Evolutionary conservation across 148 eudicot species (phyloP), one percentile per base, ranked within the genome.

Genomic region (Gaultheria prostrata): DNA sequence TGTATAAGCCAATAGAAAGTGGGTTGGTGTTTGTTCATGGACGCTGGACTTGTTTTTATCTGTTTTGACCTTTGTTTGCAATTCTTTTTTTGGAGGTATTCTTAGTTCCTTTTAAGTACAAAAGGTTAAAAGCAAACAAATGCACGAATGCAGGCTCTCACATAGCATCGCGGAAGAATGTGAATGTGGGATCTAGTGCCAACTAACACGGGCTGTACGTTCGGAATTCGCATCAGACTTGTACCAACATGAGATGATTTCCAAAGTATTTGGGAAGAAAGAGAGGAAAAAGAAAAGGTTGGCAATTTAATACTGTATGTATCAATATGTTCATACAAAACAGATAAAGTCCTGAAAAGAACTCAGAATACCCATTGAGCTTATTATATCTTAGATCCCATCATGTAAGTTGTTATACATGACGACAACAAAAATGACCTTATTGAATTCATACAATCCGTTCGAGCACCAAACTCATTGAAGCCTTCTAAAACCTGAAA

Each of bases 351-450:
- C 11, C n/a, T 51, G 32, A 35, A 79, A 10, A 6, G 50, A 57
- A 71, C 24, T 51, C 63, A n/a, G 8, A 35, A 24, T 18, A 56
- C 50, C 24, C 9, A 13, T 33, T 15, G 50, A 57, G 32, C 43
- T 33, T 5, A 0, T 35, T 30, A 39, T 53, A 53, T 56, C 33
- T 54, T 35, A 32, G 18, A 24, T 79, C 49, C 82, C 82, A 21
- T 33, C 17, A 79, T 10, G 26, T 24, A 20, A 18, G 50, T 73
- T 8, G 8, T 21, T 17, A 35, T 51, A 5, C 15, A 69, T 21
- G 45, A 84, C 70, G 56, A 70, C 77, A 50, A 53, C 33, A 35
- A 20, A 54, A 84, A 78, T 8, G 26, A 77, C 63, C 7, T 21
- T 53, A 5, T 53, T 32, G 48, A 75, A 46, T 33, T 6, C 51